Conservation (phyloP, 2,329 filamentous ascomycete species). For the Stylonectria norvegica region DNA sequence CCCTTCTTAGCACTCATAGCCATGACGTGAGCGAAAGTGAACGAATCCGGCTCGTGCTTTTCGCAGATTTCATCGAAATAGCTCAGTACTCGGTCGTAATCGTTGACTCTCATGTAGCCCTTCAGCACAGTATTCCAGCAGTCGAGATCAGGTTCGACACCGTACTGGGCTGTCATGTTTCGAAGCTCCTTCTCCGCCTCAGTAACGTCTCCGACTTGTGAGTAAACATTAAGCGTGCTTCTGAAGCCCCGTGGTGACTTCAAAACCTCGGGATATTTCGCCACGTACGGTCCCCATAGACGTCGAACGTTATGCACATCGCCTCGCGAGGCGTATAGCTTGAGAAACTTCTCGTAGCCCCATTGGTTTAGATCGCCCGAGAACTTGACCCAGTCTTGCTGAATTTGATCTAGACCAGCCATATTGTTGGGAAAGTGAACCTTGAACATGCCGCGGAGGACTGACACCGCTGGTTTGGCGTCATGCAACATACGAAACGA, state of each 20-base stretch:
- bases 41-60: constrained; percentile 52
- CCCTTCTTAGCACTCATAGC: constrained; percentile 66
- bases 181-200: constrained; percentile 60
- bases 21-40: constrained; percentile 72
- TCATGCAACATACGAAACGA: constrained; percentile 43
- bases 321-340: constrained; percentile 46
- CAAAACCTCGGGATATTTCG: constrained; percentile 34
- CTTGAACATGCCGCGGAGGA: constrained; percentile 46
- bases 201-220: constrained; percentile 61
- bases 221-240: constrained; percentile 69
- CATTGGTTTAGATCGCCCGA: constrained; percentile 40
- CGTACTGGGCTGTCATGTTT: constrained; percentile 54
- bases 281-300: constrained; percentile 44
- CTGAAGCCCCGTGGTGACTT: constrained; percentile 40
- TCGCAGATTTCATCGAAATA: constrained; percentile 59
- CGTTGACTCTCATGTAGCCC: constrained; percentile 62
- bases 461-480: constrained; percentile 34
- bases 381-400: constrained; percentile 46
- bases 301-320: constrained; percentile 44
- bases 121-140: constrained; percentile 78
- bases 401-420: constrained; percentile 44
- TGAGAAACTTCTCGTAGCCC: constrained; percentile 48
- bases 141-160: constrained; percentile 52
- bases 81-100: constrained; percentile 62
- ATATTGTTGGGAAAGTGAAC: constrained; percentile 37